Conservation (phyloP, 2,329 filamentous ascomycete species). For the Basipetospora sp. region DNA sequence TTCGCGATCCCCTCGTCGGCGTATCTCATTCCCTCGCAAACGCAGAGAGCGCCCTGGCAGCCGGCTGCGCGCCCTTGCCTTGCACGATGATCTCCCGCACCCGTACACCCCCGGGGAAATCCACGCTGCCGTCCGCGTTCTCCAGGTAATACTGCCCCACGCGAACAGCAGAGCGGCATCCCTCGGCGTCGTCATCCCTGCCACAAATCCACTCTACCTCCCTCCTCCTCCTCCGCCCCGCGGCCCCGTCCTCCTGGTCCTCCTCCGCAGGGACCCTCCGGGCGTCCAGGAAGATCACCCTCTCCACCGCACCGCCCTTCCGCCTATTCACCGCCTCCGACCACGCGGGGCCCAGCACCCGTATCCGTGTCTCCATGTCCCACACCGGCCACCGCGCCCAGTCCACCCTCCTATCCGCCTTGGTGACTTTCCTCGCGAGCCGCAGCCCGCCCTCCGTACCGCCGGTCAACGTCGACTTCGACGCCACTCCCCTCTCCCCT, state of each 20-base stretch:
- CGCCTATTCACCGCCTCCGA: conserved; percentile 17
- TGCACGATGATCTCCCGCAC: conserved; percentile 1
- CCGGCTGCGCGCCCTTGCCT: neutral
- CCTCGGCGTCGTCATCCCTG: neutral
- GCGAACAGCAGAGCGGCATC: no score
- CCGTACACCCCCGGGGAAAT: conserved; percentile 1
- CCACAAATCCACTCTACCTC: neutral
- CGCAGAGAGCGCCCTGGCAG: conserved; percentile 1
- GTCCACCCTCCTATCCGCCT: conserved; percentile 47
- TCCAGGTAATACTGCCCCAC: no score
- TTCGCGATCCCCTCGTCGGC: no score
- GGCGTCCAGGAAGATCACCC: neutral
- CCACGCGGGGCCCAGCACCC: conserved; percentile 55
- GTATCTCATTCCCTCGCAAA: no score
- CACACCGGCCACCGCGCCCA: conserved; percentile 39
- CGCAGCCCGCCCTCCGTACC: conserved; percentile 11
- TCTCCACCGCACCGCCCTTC: neutral
- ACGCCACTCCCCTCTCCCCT: conserved; percentile 13
- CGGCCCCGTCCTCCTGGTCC: no score
- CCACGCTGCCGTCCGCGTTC: neutral
- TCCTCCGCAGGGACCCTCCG: conserved; percentile 4
- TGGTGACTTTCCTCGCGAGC: conserved; percentile 60
- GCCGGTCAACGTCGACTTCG: no score
- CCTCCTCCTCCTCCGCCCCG: neutral
- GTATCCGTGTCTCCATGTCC: conserved; percentile 39